These are phyloP conservation scores for Coemansia erecta DNA, from an alignment of 192 early-diverging fungal species.

Conservation along the genomic window DNA sequence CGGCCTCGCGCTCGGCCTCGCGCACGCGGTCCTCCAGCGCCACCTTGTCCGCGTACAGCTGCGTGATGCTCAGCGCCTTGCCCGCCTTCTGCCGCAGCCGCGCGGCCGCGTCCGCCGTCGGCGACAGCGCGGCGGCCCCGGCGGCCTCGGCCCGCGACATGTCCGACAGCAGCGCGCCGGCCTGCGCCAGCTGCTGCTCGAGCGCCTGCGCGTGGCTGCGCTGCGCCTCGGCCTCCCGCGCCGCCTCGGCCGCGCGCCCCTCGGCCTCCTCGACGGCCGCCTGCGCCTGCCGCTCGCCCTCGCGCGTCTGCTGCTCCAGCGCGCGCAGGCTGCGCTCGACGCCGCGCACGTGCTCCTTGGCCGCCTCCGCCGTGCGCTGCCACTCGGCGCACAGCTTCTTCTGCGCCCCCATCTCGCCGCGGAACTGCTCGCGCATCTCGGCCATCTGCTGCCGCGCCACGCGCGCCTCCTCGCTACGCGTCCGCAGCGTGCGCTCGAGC, in stretches of 20 bases:
- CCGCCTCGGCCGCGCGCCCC: constrained; percentile 52
- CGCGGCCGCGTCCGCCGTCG: constrained; percentile 56
- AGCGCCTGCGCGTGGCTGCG: constrained; percentile 7
- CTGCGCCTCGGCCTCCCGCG: constrained; percentile 14
- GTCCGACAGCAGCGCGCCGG: constrained; percentile 32
- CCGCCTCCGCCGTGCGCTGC: constrained; percentile 56
- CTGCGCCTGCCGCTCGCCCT: constrained; percentile 36
- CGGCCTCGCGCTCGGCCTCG: constrained; percentile 51
- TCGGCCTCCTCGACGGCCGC: constrained; percentile 22
- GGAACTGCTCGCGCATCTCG: constrained; percentile 62
- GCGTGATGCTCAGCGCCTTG: constrained; percentile 58
- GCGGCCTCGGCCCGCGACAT: constrained; percentile 10
- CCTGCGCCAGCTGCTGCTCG: constrained; percentile 25
- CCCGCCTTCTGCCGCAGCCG: constrained; percentile 49
- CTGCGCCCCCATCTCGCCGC: constrained; percentile 66
- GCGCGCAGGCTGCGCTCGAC: constrained; percentile 53
- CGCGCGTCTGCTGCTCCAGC: constrained; percentile 50
- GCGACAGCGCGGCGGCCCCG: constrained; percentile 44
- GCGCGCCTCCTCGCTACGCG: constrained; percentile 53
- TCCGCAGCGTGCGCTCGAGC: constrained; percentile 50
- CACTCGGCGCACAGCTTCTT: constrained; percentile 61
- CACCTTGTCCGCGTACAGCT: constrained; percentile 62
- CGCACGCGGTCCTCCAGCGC: constrained; percentile 55
- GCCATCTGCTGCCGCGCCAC: constrained; percentile 55
- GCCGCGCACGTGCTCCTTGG: constrained; percentile 56